Base-by-base conservation (phyloP, 2,329 filamentous ascomycete species). In the Aspergillus tubingensis region DNA sequence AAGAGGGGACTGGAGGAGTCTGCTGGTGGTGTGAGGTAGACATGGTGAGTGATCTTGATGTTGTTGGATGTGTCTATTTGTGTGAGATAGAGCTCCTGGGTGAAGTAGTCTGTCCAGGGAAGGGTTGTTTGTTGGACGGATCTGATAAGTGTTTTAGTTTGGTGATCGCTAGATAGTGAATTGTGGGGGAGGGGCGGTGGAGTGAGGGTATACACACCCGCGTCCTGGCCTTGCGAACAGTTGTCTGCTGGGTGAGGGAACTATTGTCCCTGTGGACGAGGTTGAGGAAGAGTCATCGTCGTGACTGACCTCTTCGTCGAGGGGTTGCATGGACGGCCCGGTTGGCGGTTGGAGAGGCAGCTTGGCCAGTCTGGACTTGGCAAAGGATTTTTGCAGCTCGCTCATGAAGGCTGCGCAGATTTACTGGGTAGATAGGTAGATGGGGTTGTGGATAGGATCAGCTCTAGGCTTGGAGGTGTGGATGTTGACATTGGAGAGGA, bases 181-280 rank as follows among this genome's bases (percentile, higher is more conserved):
- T 11, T 32, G 30, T 27, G 25, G 30, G 41, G 50, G 44, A 25
- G 43, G 15, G n/a, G 11, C 17, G 13, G 17, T 4, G 8, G 27
- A 15, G 13, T 6, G 25, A 10, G 41, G 13, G 36, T 8, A 13
- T 41, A 79, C 79, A 71, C 81, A 91, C 89, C 87, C 84, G 77
- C 85, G 61, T 54, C 62, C 39, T 50, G 88, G 86, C 66, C 88
- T 84, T 60, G 89, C 89, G 78, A 92, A 92, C 43, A 92, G 80
- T 63, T 88, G 88, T 67, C 88, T 86, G 66, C 85, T 89, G 6
- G 86, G 85, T 4, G 90, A 91, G 0, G 93, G 92, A 64, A 92
- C 89, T 62, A 98, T 85, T n/a, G 94, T 98, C 25, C 93, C 92
- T 3, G 92, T 92, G 1, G 93, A 97, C 3, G 93, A 96, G 39